A percentile compares a stretch with the other conserved stretches of the same genome.
Conservation (phyloP, 202 grass and related monocot genomes). For the Brachypodium distachyon region DNA sequence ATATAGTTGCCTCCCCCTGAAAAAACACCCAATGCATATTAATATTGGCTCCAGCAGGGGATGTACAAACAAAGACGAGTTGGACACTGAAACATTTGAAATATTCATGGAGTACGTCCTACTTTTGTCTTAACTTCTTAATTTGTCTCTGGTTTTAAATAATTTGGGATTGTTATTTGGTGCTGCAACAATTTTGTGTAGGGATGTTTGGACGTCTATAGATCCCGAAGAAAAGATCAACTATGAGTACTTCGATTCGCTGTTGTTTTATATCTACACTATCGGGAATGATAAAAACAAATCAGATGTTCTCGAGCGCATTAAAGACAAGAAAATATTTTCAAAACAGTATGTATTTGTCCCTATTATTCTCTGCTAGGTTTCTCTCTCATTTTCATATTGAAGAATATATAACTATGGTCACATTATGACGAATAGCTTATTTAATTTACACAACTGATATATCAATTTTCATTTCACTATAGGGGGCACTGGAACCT, state of each 20-base stretch:
- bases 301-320: conserved; percentile 67
- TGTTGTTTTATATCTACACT: conserved; percentile 81
- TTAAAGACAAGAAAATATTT: conserved; percentile 66
- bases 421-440: conserved; percentile 3
- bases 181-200: conserved; percentile 23
- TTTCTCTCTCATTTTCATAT: neutral
- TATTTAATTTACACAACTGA: neutral
- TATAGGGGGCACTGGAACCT: conserved; percentile 84
- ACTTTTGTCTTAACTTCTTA: neutral
- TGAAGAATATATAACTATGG: too few species aligned
- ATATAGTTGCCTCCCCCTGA: conserved; percentile 6
- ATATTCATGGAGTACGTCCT: conserved; percentile 70
- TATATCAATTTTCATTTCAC: conserved; percentile 9
- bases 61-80: conserved; percentile 36
- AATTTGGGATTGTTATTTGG: conserved; percentile 1
- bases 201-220: conserved; percentile 59
- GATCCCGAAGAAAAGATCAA: conserved; percentile 55
- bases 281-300: conserved; percentile 11
- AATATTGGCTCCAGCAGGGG: conserved; percentile 14
- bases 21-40: too few species aligned
- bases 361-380: conserved; percentile 71
- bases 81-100: conserved; percentile 62
- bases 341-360: conserved; percentile 73
- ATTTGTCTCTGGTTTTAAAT: neutral
- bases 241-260: conserved; percentile 74